Evolutionary conservation across 1,284 basidiomycete species (phyloP), one percentile per base, ranked within the genome.

Genomic region (Anthracocystis walkeri): DNA sequence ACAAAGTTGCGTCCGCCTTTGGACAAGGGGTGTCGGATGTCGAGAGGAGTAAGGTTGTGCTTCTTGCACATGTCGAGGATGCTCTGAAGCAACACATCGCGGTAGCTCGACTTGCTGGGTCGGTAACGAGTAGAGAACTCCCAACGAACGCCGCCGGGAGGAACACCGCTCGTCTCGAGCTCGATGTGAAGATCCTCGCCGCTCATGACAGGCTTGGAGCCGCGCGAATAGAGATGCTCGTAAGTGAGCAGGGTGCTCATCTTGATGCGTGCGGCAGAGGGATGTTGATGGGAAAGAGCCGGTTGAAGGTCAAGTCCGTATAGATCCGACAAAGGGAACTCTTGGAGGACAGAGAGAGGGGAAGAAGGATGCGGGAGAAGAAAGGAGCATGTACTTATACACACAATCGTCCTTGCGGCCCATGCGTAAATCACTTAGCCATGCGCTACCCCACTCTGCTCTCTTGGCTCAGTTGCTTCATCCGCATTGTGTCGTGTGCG

Each of bases 11-110:
- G 29, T 7, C 50, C 53, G 12, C 55, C 35, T 16, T 46, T 49
- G 27, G 48, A 11, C 27, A 20, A 3, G 1, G 49, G 61, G 18
- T 48, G 50, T 21, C 57, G 57, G 51, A 74, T 68, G 38, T 74
- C 58, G 38, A 68, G 14, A 3, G 71, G 65, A 11, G 58, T 60
- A n/a, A 74, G 38, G 1, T 54, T 35, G 61, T 65, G 49, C 12
- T 40, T 33, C 21, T 54, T 58, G 65, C 65, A 74, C 60, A 66
- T 67, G 38, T 61, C 51, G 40, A 74, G 61, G 57, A 74, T 65
- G 33, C 44, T 60, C 49, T 74, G 48, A 8, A 68, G 55, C 44
- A 74, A 20, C 12, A 74, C 62, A 35, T 74, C 48, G 41, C 62
- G 57, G 31, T 68, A 61, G 31, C 53, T 50, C 20, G 65, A 33